Evolutionary conservation across 441 rosid genomes (phyloP), one percentile per base, ranked within the genome.

Genomic region (Populus tomentosa): DNA sequence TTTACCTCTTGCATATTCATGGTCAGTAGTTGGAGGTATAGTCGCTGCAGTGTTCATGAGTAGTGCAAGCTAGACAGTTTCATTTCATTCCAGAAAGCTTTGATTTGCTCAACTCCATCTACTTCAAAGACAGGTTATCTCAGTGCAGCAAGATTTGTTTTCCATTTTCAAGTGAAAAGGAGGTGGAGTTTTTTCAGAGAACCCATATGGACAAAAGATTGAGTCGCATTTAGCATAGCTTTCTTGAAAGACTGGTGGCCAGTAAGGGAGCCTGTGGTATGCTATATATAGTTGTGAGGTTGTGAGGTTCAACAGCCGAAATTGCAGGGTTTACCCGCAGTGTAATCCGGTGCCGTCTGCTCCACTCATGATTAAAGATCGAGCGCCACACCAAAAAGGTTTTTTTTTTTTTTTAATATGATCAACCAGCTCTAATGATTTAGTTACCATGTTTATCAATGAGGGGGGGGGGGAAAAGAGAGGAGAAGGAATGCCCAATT

Each of bases 271-370:
- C 75, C 83, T 82, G 56, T 80, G 79, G 50, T 56, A 35, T 83
- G 74, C 87, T 76, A 59, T 32, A 81, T 80, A 50, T 78, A 59
- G 85, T 26, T 59, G 36, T 72, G 65, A 75, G 79, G 71, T 80
- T 67, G 21, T 69, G 72, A 80, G 87, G 82, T 85, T 85, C 80
- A 71, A n/a, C 30, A 73, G 82, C 85, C 87, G 79, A 88, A 79
- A 81, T 79, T 78, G 87, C 91, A 88, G 89, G 66, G 77, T 80
- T 87, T 88, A 69, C 88, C 83, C 74, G 56, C 84, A 80, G 83
- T 76, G 77, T 71, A 81, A 77, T 73, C 70, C 72, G 70, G 24
- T 83, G 81, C 85, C 89, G 84, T 86, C 81, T 83, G 78, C 64
- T 75, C 76, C 75, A 80, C 87, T 83, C 87, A 50, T 78, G 20